phyloP scores from a whole-genome alignment of 306 rosid genomes.

The Vigna reflexopilosa region DNA sequence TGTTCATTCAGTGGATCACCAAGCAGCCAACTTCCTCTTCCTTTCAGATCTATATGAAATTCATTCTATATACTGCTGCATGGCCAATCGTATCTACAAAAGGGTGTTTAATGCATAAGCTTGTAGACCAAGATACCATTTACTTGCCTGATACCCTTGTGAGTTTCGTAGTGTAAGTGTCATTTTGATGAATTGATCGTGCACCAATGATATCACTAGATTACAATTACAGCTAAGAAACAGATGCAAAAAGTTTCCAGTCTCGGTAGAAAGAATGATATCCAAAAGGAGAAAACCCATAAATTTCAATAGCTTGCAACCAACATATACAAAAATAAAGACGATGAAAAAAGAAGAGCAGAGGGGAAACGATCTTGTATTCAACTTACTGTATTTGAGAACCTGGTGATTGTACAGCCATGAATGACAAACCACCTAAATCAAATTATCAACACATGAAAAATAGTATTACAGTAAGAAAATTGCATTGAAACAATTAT shows the following conservation, averaged over 20 bases:
- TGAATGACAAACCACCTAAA: slow-evolving; percentile 74
- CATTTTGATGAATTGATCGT: neutral
- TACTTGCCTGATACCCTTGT: neutral
- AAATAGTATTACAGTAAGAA: neutral
- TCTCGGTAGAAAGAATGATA: slow-evolving; percentile 10
- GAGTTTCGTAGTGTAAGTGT: neutral
- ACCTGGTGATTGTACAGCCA: slow-evolving; percentile 64
- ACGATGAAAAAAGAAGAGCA: neutral
- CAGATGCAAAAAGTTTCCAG: slow-evolving; percentile 12
- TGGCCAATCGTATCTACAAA: neutral
- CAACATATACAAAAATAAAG: neutral
- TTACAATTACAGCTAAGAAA: neutral
- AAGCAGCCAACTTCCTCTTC: slow-evolving; percentile 28
- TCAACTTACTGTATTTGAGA: slow-evolving; percentile 76
- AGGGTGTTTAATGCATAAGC: neutral
- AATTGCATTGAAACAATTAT: neutral
- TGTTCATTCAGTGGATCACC: slow-evolving; percentile 12
- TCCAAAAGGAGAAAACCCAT: slow-evolving; percentile 6
- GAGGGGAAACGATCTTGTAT: neutral
- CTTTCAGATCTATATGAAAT: neutral
- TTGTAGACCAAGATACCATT: neutral
- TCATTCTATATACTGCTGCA: neutral
- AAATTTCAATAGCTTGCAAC: slow-evolving; percentile 6
- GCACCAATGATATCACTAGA: neutral
- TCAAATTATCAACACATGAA: slow-evolving; percentile 32